A percentile compares a stretch with the other conserved stretches of the same genome.
Conservation (phyloP, 306 rosid genomes). For the Pachyrhizus erosus region DNA sequence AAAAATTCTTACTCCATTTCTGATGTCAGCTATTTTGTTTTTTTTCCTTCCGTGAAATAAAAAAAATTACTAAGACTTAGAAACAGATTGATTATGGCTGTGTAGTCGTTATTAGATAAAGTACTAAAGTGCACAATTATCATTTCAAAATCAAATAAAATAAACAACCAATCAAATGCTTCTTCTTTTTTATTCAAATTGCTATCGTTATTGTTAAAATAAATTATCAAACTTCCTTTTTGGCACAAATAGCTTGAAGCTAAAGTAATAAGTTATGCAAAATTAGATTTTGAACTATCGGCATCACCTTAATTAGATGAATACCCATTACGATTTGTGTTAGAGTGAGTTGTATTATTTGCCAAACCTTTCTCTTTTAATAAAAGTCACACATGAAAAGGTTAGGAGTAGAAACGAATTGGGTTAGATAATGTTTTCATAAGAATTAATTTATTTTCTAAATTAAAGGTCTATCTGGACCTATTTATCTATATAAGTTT, state of each 20-base stretch:
- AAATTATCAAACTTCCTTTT: neutral
- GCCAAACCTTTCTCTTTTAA: neutral
- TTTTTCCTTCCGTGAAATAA: neutral
- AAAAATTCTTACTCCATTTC: neutral
- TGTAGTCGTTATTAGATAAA: neutral
- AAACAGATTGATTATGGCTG: neutral
- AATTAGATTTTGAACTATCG: neutral
- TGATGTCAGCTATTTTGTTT: neutral
- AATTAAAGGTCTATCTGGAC: no score
- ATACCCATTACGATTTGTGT: neutral
- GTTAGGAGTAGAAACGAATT: neutral
- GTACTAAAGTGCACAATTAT: neutral
- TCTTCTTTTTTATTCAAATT: neutral
- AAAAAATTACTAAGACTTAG: neutral
- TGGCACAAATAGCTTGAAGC: neutral
- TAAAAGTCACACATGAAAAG: neutral
- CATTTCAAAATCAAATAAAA: neutral
- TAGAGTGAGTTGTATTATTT: neutral
- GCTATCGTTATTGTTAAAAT: neutral
- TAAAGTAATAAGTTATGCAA: neutral
- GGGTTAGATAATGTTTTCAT: neutral
- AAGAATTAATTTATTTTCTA: neutral
- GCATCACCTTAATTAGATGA: neutral
- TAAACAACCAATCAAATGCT: neutral
- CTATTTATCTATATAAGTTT: neutral